Percentiles rank a stretch among this genome's conserved stretches.
These are phyloP conservation scores for Lodderomyces jiufengensis DNA, from an alignment of 1,139 yeast genomes.

Conservation along the genomic window DNA sequence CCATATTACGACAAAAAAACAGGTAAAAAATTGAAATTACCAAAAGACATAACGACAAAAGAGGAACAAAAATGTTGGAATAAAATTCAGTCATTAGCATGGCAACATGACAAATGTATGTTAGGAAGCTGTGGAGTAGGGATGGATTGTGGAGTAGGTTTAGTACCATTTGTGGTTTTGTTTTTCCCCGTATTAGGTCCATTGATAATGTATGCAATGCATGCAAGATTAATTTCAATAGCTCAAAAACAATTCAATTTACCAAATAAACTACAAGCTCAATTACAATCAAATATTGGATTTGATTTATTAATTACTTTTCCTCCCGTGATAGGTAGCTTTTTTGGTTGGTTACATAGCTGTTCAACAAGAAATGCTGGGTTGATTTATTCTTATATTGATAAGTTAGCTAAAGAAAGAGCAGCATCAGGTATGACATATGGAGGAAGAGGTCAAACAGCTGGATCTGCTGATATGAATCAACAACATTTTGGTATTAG, in stretches of 20 bases:
- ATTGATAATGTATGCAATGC: slow-evolving; percentile 70
- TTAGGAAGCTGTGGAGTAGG: slow-evolving; percentile 71
- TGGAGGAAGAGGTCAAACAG: slow-evolving; percentile 17
- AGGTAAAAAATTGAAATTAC: slow-evolving; percentile 58
- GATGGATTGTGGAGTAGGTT: slow-evolving; percentile 72
- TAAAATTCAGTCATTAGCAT: slow-evolving; percentile 67
- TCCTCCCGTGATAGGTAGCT: slow-evolving; percentile 74
- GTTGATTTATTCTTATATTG: slow-evolving; percentile 52
- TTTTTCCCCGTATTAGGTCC: slow-evolving; percentile 80
- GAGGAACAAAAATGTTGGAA: slow-evolving; percentile 70
- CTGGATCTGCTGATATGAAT: slow-evolving; percentile 2
- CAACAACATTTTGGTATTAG: slow-evolving; percentile 7
- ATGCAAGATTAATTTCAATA: slow-evolving; percentile 56
- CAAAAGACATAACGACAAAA: slow-evolving; percentile 50
- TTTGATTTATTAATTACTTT: slow-evolving; percentile 71
- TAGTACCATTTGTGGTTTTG: slow-evolving; percentile 64
- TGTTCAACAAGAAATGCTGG: slow-evolving; percentile 92
- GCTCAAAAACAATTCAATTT: slow-evolving; percentile 55
- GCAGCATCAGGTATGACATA: slow-evolving; percentile 22
- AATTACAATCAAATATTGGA: slow-evolving; percentile 70
- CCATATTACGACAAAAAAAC: slow-evolving; percentile 58
- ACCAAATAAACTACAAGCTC: slow-evolving; percentile 59
- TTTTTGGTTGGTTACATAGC: slow-evolving; percentile 76
- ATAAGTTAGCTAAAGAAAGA: slow-evolving; percentile 35
- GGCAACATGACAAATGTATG: slow-evolving; percentile 80